Percentiles rank a stretch among this genome's conserved stretches.
Evolutionary conservation across 495 filamentous ascomycete genomes (phyloP).

Genomic region (Neurospora africana): DNA sequence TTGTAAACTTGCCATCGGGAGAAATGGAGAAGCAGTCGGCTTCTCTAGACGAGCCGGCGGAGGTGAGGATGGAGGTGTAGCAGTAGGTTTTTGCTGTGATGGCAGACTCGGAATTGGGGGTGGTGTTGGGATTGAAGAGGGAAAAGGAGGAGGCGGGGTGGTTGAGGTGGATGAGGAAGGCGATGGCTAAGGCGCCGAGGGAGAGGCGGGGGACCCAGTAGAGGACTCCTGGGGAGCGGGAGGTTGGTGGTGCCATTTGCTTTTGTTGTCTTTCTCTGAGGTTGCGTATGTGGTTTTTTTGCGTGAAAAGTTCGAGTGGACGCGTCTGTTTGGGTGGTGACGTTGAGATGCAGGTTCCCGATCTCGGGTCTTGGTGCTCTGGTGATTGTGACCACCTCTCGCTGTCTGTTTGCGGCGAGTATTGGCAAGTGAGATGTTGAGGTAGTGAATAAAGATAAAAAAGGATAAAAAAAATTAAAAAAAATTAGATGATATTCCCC

Average conservation of each 20-base stretch:
- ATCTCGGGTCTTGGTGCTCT: not conserved
- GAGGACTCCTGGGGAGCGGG: not conserved
- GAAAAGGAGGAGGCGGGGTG: slow-evolving; percentile 8
- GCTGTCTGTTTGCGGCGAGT: not conserved
- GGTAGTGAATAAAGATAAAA: not conserved
- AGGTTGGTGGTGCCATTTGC: not conserved
- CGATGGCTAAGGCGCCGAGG: slow-evolving; percentile 12
- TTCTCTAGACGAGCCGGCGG: slow-evolving; percentile 4
- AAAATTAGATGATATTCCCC: too few species aligned
- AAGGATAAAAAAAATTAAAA: too few species aligned
- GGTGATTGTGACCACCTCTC: not conserved
- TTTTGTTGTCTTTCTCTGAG: not conserved
- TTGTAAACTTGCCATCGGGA: slow-evolving; percentile 19
- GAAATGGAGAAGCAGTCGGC: slow-evolving; percentile 37
- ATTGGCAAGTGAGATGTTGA: not conserved
- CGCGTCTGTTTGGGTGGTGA: not conserved
- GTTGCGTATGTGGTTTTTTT: not conserved
- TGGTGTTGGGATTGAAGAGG: slow-evolving; percentile 1
- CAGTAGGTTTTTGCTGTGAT: slow-evolving; percentile 22
- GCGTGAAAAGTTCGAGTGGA: not conserved
- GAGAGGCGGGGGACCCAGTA: slow-evolving; percentile 14
- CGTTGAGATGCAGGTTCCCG: not conserved
- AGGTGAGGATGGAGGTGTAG: slow-evolving; percentile 20
- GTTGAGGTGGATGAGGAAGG: slow-evolving; percentile 7
- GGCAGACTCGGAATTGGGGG: not conserved